phyloP scores from a whole-genome alignment of 192 early-diverging fungal species.

The Backusella macrospora region DNA sequence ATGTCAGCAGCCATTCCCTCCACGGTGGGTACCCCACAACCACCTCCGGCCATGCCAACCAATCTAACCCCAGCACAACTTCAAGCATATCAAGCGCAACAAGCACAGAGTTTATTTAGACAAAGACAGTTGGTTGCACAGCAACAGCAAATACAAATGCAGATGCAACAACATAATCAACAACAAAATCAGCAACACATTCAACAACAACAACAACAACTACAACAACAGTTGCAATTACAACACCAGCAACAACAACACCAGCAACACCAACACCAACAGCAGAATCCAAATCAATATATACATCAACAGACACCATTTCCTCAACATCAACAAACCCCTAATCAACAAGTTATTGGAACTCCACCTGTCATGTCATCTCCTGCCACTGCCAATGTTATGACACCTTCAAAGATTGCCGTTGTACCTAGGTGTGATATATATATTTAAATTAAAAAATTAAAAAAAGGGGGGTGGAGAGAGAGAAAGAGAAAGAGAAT shows the following conservation, averaged over 20 bases:
- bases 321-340: constrained; percentile 10
- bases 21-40: constrained; percentile 16
- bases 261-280: constrained; percentile 1
- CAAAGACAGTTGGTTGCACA: constrained; percentile 11
- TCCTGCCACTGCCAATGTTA: constrained; percentile 14
- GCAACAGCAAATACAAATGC: not conserved
- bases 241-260: constrained; percentile 3
- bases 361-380: not conserved
- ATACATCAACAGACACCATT: constrained; percentile 15
- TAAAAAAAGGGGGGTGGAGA: no score
- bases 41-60: not conserved
- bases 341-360: not conserved
- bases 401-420: constrained; percentile 10
- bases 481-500: no score
- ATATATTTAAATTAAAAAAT: not conserved
- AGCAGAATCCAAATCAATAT: constrained; percentile 15
- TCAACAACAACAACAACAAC: not conserved
- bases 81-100: not conserved
- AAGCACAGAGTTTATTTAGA: constrained; percentile 18
- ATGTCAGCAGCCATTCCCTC: constrained; percentile 17
- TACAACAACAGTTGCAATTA: not conserved
- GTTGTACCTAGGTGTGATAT: not conserved
- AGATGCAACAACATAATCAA: not conserved
- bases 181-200: not conserved
- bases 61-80: constrained; percentile 1